A percentile compares a stretch with the other conserved stretches of the same genome.
phyloP scores from a whole-genome alignment of 1,139 yeast species.

The Protomyces gravidus region DNA sequence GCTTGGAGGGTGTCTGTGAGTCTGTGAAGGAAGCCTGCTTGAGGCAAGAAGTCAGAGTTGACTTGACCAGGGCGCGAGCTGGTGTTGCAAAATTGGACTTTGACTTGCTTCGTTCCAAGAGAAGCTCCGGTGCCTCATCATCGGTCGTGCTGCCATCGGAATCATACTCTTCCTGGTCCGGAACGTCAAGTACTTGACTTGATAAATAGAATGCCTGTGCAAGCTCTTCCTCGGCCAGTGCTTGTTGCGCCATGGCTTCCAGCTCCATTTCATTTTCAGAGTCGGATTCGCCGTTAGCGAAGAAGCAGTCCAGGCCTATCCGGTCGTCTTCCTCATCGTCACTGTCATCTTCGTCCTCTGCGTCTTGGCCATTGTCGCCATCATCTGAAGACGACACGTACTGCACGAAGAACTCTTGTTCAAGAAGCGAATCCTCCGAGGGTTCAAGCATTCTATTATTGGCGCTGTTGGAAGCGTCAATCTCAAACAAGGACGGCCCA shows the following conservation, averaged over 20 bases:
- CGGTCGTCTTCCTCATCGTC: slow-evolving; percentile 16
- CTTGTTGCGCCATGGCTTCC: not conserved
- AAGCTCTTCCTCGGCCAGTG: not conserved
- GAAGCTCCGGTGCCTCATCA: slow-evolving; percentile 15
- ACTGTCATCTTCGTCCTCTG: slow-evolving; percentile 6
- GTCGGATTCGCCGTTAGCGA: slow-evolving; percentile 14
- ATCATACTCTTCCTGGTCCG: not conserved
- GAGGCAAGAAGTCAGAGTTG: slow-evolving; percentile 23
- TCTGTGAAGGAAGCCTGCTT: slow-evolving; percentile 15
- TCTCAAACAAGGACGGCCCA: slow-evolving; percentile 14
- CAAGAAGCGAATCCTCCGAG: slow-evolving; percentile 9
- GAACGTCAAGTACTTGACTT: not conserved
- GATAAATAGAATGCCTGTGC: not conserved
- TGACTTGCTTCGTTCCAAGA: slow-evolving; percentile 9
- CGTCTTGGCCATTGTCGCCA: slow-evolving; percentile 3
- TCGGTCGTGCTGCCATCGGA: slow-evolving; percentile 22
- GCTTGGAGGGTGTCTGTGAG: slow-evolving; percentile 18
- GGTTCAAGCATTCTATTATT: slow-evolving; percentile 4
- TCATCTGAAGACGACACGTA: not conserved
- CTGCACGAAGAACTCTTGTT: slow-evolving; percentile 15
- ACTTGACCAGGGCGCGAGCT: slow-evolving; percentile 8
- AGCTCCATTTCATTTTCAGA: slow-evolving; percentile 6
- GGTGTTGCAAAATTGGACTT: slow-evolving; percentile 15
- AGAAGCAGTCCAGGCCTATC: slow-evolving; percentile 23
- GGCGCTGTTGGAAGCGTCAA: slow-evolving; percentile 6